These are phyloP conservation scores for Starmerella apis DNA, from an alignment of 805 yeast species.

Conservation along the genomic window DNA sequence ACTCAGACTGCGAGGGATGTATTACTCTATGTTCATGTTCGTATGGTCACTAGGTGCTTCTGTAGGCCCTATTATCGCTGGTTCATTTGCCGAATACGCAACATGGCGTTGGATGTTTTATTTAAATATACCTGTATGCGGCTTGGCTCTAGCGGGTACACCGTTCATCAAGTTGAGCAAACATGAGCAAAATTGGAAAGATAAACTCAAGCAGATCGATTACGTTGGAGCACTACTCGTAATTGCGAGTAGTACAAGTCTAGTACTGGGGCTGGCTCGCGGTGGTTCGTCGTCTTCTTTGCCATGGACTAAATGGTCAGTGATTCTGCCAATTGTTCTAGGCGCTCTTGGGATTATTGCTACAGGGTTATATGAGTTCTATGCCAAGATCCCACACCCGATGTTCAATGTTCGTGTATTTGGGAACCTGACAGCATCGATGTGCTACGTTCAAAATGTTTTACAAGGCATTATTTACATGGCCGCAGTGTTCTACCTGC, in stretches of 20 bases:
- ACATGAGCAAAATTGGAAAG: slow-evolving; percentile 28
- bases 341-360: slow-evolving; percentile 34
- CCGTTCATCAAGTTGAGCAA: slow-evolving; percentile 32
- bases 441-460: slow-evolving; percentile 35
- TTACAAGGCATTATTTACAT: slow-evolving; percentile 35
- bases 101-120: slow-evolving; percentile 75
- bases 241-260: slow-evolving; percentile 37
- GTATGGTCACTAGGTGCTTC: slow-evolving; percentile 30
- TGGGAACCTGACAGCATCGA: slow-evolving; percentile 31
- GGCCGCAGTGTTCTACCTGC: slow-evolving; percentile 31
- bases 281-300: slow-evolving; percentile 40
- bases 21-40: slow-evolving; percentile 26
- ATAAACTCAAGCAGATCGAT: slow-evolving; percentile 40
- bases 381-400: slow-evolving; percentile 35
- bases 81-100: slow-evolving; percentile 47
- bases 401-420: slow-evolving; percentile 39
- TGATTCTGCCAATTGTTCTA: slow-evolving; percentile 40
- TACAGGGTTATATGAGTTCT: slow-evolving; percentile 31
- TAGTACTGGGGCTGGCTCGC: slow-evolving; percentile 43
- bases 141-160: slow-evolving; percentile 36
- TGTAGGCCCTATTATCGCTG: slow-evolving; percentile 55
- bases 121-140: slow-evolving; percentile 59
- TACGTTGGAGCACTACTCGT: slow-evolving; percentile 40
- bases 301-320: slow-evolving; percentile 48
- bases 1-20: slow-evolving; percentile 29